Base-by-base conservation (phyloP, 495 filamentous ascomycete genomes). In the Thermochaetoides thermophila region DNA sequence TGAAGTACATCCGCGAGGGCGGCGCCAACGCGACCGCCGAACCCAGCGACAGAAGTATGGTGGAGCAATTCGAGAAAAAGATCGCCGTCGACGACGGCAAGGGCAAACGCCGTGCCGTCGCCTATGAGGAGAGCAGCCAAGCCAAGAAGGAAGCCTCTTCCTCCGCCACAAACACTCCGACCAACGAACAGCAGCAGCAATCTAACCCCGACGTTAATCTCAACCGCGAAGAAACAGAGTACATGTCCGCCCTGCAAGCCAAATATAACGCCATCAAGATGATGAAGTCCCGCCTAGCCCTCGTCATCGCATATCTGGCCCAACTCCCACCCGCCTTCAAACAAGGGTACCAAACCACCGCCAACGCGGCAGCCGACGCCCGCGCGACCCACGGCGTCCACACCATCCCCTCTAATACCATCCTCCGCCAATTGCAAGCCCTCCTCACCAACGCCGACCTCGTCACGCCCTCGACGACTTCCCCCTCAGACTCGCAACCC, bases 191-290 rank as follows among this genome's bases (percentile, higher is more conserved):
- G n/a, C 31, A 42, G 17, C 50, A 54, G 7, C 13, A 32, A 5
- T 14, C 25, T 17, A 44, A 45, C 11, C 59, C 63, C n/a, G 53
- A 63, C 19, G 48, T 59, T 3, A 49, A 71, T 8, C 66, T 93
- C n/a, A 73, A 74, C 0, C 59, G 71, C 0, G 78, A 83, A 35
- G 85, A 92, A 37, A 79, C 87, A 56, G 84, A 92, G 50, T 56
- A 64, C 52, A 63, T 73, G 47, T 55, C 66, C 6, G 59, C 63
- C 17, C 73, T 97, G 18, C 84, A 76, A 10, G 81, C 84, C 30
- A 93, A 92, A 43, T 65, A 74, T 24, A 97, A 96, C 55, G 86
- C 91, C 17, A 75, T 93, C 45, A 80, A 78, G 55, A 94, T 92
- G 71, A 69, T 96, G 32, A 76, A 85, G 48, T 72, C 78, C 11